Conservation (phyloP, 148 eudicot species). For the Chenopodium quinoa region DNA sequence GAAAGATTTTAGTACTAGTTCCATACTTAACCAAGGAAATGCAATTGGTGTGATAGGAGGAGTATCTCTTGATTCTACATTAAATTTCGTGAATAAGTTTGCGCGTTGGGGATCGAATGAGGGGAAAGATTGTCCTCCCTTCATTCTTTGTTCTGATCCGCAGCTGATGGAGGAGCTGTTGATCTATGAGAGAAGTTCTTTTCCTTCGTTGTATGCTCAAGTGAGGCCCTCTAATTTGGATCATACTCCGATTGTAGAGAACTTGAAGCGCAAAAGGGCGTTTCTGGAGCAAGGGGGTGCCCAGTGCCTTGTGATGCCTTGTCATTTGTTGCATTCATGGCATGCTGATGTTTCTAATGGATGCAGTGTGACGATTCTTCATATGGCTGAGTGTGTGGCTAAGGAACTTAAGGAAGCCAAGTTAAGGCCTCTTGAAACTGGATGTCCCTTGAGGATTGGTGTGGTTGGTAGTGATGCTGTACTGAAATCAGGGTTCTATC, state of each 20-base stretch:
- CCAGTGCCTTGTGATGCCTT: conserved; percentile 73
- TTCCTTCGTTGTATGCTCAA: conserved; percentile 28
- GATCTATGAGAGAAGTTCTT: conserved; percentile 34
- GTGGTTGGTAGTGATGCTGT: conserved; percentile 51
- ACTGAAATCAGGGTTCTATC: conserved; percentile 50
- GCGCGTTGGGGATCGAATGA: conserved; percentile 39
- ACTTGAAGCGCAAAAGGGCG: conserved; percentile 47
- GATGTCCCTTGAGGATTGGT: conserved; percentile 61
- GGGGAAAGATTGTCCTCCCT: conserved; percentile 43
- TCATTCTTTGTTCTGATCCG: conserved; percentile 67
- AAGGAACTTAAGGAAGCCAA: conserved; percentile 76
- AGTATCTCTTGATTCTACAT: conserved; percentile 39
- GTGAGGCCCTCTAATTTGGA: conserved; percentile 27
- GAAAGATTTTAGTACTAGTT: conserved; percentile 25
- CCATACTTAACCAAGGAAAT: conserved; percentile 40
- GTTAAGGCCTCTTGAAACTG: conserved; percentile 69
- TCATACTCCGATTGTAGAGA: conserved; percentile 34
- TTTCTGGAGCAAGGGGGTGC: conserved; percentile 75
- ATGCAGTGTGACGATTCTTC: conserved; percentile 59
- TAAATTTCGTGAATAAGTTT: conserved; percentile 53
- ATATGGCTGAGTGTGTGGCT: conserved; percentile 79
- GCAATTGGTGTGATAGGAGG: conserved; percentile 73
- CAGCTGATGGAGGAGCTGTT: conserved; percentile 39
- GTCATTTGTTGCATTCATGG: conserved; percentile 70
- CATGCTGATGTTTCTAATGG: conserved; percentile 55